Evolutionary conservation across 495 filamentous ascomycete species (phyloP), one percentile per base, ranked within the genome.

Genomic region (Xylaria scruposa): DNA sequence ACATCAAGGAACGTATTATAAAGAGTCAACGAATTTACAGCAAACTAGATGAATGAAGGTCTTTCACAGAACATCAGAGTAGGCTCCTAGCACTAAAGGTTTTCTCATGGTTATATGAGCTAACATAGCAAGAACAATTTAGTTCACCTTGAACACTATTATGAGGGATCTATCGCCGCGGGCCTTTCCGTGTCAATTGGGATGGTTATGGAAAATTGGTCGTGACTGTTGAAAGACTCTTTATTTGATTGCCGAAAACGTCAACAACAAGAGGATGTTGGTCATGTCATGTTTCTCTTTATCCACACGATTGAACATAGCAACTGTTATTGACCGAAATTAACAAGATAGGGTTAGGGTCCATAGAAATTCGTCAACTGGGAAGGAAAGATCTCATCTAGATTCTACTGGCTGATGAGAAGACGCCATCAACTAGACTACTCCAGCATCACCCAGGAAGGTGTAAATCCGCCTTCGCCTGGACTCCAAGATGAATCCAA

Each of bases 231-330:
- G 31, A 60, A 40, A 60, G 58, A 31, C 21, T 60, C 58, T 60
- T 60, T 60, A 38, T 60, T 4, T 38, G 19, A 10, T n/a, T 36
- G 33, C 54, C 21, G 58, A 60, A 60, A 60, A 38, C 58, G 56
- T 58, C 26, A 0, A 53, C 49, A 53, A 53, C 21, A 12, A 24
- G 53, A 17, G 10, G 9, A 60, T 21, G 31, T 60, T 36, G 33
- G 31, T 60, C 19, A 38, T 60, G 9, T 7, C 33, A 0, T 5
- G 33, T 60, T 58, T 60, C 33, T 60, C 31, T 60, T 60, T 60
- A 60, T 60, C 9, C 33, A 60, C 15, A 21, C 7, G 19, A 19
- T 21, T 15, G 15, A 38, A 38, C n/a, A 2, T n/a, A 38, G 33
- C 33, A 60, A 38, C 58, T 60, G 1, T 38, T n/a, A 59, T 59